Evolutionary conservation across 768 basidiomycete species (phyloP), one percentile per base, ranked within the genome.

Genomic region (Mycena vulgaris): DNA sequence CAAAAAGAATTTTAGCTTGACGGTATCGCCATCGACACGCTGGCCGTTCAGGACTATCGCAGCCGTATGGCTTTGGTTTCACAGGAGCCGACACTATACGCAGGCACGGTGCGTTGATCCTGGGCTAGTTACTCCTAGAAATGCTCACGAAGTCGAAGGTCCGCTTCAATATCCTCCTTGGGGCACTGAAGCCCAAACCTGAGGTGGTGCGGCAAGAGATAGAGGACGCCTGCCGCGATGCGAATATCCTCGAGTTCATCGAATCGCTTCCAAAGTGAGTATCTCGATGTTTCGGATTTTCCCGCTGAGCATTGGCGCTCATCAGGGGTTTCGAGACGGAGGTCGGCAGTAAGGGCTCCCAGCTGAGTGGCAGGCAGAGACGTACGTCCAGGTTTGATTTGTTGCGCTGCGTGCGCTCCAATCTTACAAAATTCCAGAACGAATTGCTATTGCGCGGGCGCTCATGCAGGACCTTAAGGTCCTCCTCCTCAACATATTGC

Each of bases 241-340:
- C 97, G 49, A 98, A 97, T 78, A 91, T 96, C 78, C 84, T 96
- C 63, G 95, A 97, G 40, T 98, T 98, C 84, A 95, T 98, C 75
- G 81, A 88, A 72, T 90, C 90, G 2, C 83, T 98, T 33, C 96
- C 96, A 23, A 84, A 92, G 92, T 93, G 81, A 6, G 14, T 39
- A 16, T 21, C 37, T 3, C 17, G 10, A 39, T 39, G 39, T 16
- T n/a, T 16, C 9, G 23, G 40, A 42, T 19, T 42, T 35, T 11
- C 8, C 47, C 68, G 3, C 51, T 49, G 10, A 47, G 27, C 31
- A 39, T 39, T n/a, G n/a, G 66, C 35, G 57, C 19, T 19, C 68
- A 33, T 23, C 72, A 92, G 93, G 58, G 95, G 95, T 28, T 96
- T 96, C 73, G 95, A 97, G 47, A 97, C 96, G 5, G 88, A 94